Evolutionary conservation across 306 rosid genomes (phyloP).

Genomic region (Fragaria nilgerrensis): DNA sequence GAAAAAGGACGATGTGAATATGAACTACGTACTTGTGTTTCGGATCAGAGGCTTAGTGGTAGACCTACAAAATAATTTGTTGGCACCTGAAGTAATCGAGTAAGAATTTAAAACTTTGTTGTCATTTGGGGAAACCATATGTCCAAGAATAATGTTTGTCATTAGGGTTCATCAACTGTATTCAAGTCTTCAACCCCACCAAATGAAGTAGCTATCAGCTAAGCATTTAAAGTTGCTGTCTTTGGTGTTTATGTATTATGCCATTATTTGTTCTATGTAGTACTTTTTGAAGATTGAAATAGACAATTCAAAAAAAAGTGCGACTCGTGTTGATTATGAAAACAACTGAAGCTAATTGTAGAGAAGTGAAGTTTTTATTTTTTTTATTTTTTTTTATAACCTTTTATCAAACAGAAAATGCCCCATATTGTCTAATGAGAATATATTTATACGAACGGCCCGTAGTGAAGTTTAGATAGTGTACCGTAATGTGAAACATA

Average conservation of each 20-base stretch:
- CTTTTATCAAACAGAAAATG: too few relatives aligned
- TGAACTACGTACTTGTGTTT: neutral
- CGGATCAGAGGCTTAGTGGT: neutral
- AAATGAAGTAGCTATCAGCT: neutral
- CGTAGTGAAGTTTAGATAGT: too few relatives aligned
- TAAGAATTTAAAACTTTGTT: neutral
- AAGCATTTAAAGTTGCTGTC: neutral
- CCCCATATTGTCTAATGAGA: too few relatives aligned
- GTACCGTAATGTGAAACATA: too few relatives aligned
- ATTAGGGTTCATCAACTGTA: neutral
- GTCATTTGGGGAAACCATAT: neutral
- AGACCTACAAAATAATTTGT: neutral
- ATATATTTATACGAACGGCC: too few relatives aligned
- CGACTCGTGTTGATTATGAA: neutral
- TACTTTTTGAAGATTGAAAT: neutral
- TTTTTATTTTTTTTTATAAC: too few relatives aligned
- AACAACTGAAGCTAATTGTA: neutral
- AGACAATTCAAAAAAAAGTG: neutral
- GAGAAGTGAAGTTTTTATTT: neutral
- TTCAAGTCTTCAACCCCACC: neutral
- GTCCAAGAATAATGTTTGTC: neutral
- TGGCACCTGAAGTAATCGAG: neutral
- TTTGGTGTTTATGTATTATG: neutral
- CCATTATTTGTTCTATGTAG: neutral
- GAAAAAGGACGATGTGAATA: neutral